Base-by-base conservation (phyloP, 208 protist genomes). In the Lotmaria passim region DNA sequence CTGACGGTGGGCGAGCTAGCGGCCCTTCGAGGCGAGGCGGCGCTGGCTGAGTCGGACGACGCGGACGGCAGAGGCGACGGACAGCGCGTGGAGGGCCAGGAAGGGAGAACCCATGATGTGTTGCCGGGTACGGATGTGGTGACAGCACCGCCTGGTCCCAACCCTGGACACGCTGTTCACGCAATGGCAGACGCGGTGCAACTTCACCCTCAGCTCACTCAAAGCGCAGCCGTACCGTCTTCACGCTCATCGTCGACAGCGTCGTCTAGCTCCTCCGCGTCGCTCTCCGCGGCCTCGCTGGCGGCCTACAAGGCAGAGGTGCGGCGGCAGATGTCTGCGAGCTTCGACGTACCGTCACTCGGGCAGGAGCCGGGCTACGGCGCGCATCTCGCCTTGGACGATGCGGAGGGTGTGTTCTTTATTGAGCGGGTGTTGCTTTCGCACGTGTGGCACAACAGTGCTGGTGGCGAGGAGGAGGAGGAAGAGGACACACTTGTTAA, bases 361-460 rank as follows among this genome's bases (percentile, higher is more conserved):
- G 41, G 62, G 33, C 24, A 31, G 46, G 70, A 30, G 33, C 51
- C 57, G 0, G 67, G 64, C 34, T 79, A 79, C 50, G 59, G 66
- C 41, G 61, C 61, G 19, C 43, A 61, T 1, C 36, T 59, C 12
- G 52, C 73, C 6, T 30, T 73, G 30, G 66, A 65, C 0, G 65
- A 41, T 7, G 43, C 33, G 11, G 73, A 63, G 1, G 65, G 60
- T 0, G 1, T 79, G 0, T 69, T 79, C 55, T 79, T 79, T n/a
- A 30, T 79, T 0, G 73, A 79, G 66, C 73, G 58, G 8, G 57
- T 68, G 24, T 36, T 79, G 2, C 50, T 79, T 30, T 30, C 59
- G 12, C 52, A 75, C 36, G 51, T 34, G 44, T 66, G 60, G 60
- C 44, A 30, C 15, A 2, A 15, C 34, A 28, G 34, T 5, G 33